A percentile compares a stretch with the other conserved stretches of the same genome.
phyloP scores from a whole-genome alignment of 768 basidiomycete genomes.

The Russula foetens region DNA sequence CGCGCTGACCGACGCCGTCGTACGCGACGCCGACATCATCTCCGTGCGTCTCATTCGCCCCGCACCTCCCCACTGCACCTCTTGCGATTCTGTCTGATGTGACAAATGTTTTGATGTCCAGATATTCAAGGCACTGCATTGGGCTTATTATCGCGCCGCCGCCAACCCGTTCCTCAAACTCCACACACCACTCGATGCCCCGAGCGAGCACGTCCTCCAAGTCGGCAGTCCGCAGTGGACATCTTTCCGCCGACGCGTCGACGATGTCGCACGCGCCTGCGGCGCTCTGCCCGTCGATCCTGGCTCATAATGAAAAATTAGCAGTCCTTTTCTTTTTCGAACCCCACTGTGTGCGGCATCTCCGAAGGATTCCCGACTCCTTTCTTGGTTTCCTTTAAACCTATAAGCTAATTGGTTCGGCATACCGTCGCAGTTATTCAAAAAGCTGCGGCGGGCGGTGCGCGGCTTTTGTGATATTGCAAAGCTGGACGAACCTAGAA shows the following conservation, averaged over 20 bases:
- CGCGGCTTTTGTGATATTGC: constrained; percentile 1
- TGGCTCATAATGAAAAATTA: constrained; percentile 6
- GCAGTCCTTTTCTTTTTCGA: constrained; percentile 13
- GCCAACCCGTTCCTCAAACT: constrained; percentile 82
- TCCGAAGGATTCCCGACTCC: neutral
- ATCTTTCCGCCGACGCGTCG: constrained; percentile 59
- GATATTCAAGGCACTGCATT: constrained; percentile 86
- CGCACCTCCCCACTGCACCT: neutral
- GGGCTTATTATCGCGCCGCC: constrained; percentile 75
- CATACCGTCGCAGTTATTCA: constrained; percentile 10
- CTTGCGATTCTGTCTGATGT: neutral
- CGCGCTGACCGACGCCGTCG: constrained; percentile 71
- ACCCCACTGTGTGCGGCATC: neutral
- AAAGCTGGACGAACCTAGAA: constrained; percentile 42
- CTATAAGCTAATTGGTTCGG: constrained; percentile 4
- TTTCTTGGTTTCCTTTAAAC: neutral
- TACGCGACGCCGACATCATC: constrained; percentile 72
- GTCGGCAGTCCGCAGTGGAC: constrained; percentile 64
- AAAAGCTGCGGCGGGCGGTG: constrained; percentile 5
- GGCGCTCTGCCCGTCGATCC: constrained; percentile 29
- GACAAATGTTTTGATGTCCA: constrained; percentile 26
- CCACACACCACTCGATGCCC: constrained; percentile 30
- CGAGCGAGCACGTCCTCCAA: constrained; percentile 35
- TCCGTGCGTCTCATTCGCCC: constrained; percentile 39
- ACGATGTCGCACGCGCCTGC: constrained; percentile 61